Evolutionary conservation across 768 basidiomycete species (phyloP).

Genomic region (Strobilomyces echinocephalus): DNA sequence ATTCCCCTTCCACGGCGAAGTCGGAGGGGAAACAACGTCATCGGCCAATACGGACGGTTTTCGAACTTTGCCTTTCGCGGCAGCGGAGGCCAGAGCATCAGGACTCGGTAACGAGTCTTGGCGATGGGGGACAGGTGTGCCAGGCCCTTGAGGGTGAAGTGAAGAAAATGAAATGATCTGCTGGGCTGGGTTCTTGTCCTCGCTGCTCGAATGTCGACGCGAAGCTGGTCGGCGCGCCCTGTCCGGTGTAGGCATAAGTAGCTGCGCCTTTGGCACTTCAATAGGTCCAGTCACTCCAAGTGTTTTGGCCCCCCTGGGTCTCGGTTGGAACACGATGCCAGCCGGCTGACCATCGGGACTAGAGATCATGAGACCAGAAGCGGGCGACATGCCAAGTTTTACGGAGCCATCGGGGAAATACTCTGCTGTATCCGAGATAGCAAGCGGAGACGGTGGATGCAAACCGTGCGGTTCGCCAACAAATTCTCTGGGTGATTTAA

Average conservation of each 20-base stretch:
- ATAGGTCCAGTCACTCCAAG: slow-evolving; percentile 32
- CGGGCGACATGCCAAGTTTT: slow-evolving; percentile 68
- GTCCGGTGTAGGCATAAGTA: slow-evolving; percentile 28
- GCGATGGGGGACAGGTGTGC: slow-evolving; percentile 12
- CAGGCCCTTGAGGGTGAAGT: slow-evolving; percentile 20
- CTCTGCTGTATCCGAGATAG: slow-evolving; percentile 68
- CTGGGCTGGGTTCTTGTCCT: slow-evolving; percentile 25
- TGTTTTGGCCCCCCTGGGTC: slow-evolving; percentile 37
- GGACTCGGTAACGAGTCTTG: slow-evolving; percentile 25
- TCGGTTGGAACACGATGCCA: slow-evolving; percentile 95
- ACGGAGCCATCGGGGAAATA: slow-evolving; percentile 60
- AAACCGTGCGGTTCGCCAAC: slow-evolving; percentile 34
- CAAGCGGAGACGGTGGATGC: slow-evolving; percentile 65
- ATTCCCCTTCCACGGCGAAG: slow-evolving; percentile 24
- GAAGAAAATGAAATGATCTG: slow-evolving; percentile 28
- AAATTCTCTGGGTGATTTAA: slow-evolving; percentile 49
- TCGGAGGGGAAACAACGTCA: slow-evolving; percentile 13
- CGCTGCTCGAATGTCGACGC: slow-evolving; percentile 25
- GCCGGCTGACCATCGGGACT: slow-evolving; percentile 90
- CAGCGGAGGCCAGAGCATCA: slow-evolving; percentile 12
- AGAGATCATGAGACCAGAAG: slow-evolving; percentile 85
- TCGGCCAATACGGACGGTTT: slow-evolving; percentile 31
- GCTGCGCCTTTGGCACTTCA: slow-evolving; percentile 45
- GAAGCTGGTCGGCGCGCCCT: slow-evolving; percentile 23
- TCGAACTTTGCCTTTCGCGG: slow-evolving; percentile 23